phyloP scores from a whole-genome alignment of 495 filamentous ascomycete genomes.

The Penicillium pulvis region DNA sequence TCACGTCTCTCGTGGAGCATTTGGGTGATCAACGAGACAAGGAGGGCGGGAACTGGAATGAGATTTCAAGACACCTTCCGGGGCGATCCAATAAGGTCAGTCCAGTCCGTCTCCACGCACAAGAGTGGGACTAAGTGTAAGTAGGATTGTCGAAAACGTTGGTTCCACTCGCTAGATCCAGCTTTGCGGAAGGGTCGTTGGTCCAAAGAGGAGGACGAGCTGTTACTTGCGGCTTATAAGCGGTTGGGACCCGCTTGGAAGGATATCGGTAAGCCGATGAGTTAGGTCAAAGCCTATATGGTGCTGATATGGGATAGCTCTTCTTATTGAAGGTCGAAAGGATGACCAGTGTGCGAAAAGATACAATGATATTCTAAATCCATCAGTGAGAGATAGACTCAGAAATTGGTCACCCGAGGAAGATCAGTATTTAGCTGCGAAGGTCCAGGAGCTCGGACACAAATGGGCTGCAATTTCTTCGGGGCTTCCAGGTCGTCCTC shows the following conservation, averaged over 20 bases:
- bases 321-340: constrained; percentile 7
- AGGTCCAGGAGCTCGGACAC: constrained; percentile 5
- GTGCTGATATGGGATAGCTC: neutral
- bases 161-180: constrained; percentile 3
- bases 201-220: constrained; percentile 6
- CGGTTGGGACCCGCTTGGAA: constrained; percentile 3
- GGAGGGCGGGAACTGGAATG: constrained; percentile 2
- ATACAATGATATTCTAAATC: constrained; percentile 10
- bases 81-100: constrained; percentile 5
- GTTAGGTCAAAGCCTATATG: neutral
- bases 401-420: constrained; percentile 8
- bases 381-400: constrained; percentile 4
- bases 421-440: constrained; percentile 3
- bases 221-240: constrained; percentile 2
- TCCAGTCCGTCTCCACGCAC: neutral
- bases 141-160: constrained; percentile 2
- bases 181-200: constrained; percentile 4
- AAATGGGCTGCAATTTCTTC: constrained; percentile 11
- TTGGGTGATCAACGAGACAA: neutral
- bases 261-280: neutral
- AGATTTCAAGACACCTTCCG: neutral
- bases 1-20: neutral
- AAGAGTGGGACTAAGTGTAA: neutral
- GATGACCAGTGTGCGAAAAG: constrained; percentile 11
- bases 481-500: constrained; percentile 9